Percentiles rank a stretch among this genome's conserved stretches.
phyloP scores from a whole-genome alignment of 805 yeast genomes.

The Sugiyamaella qingdaonensis region DNA sequence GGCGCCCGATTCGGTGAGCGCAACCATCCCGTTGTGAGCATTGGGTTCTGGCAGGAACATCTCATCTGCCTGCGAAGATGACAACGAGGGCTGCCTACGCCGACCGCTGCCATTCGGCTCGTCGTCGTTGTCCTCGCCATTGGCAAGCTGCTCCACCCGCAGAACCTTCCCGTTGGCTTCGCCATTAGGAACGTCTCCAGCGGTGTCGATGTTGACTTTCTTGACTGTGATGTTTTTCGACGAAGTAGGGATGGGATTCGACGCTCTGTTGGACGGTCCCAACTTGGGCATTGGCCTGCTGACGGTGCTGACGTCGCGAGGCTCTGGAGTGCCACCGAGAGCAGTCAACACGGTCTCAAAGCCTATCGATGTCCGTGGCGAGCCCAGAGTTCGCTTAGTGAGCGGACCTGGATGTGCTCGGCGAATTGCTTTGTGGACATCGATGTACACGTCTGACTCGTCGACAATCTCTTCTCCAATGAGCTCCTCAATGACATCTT shows the following conservation, averaged over 20 bases:
- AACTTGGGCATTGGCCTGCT: constrained; percentile 23
- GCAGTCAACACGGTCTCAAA: constrained; percentile 11
- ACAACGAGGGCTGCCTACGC: not conserved
- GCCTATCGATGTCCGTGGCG: constrained; percentile 10
- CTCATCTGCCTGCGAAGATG: not conserved
- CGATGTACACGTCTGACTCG: constrained; percentile 90
- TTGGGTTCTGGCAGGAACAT: constrained; percentile 2
- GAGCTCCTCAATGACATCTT: constrained; percentile 96
- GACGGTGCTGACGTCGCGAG: not conserved
- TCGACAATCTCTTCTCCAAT: constrained; percentile 98
- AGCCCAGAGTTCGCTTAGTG: constrained; percentile 8
- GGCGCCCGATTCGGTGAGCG: constrained; percentile 12
- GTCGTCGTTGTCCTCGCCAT: not conserved
- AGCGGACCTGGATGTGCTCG: constrained; percentile 39
- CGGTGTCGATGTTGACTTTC: constrained; percentile 4
- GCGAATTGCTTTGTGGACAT: constrained; percentile 81
- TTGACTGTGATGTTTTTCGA: constrained; percentile 66
- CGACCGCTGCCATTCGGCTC: not conserved
- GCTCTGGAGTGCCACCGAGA: not conserved
- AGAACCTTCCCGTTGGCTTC: not conserved
- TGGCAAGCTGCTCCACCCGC: not conserved
- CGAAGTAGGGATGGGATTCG: constrained; percentile 59
- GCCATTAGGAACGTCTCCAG: not conserved
- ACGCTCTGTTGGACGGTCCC: constrained; percentile 62
- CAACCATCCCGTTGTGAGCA: constrained; percentile 3